These are phyloP conservation scores for Cladosporium sp. DNA, from an alignment of 2,329 filamentous ascomycete genomes.

Conservation along the genomic window DNA sequence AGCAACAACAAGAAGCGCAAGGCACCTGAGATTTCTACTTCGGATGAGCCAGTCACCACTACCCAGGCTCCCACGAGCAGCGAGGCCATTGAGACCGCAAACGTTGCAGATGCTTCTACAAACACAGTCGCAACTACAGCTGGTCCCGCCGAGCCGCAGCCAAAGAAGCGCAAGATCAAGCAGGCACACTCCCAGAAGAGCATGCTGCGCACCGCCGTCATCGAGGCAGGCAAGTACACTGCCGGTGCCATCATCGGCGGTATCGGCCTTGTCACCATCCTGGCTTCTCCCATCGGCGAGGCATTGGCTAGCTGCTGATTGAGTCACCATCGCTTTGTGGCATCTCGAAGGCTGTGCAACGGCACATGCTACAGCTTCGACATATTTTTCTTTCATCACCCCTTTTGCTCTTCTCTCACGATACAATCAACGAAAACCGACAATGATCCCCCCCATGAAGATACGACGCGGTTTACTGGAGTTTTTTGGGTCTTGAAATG, in stretches of 20 bases:
- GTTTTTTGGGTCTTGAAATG: neutral
- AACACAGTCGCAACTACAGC: neutral
- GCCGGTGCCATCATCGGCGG: conserved; percentile 29
- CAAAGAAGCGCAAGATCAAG: conserved; percentile 15
- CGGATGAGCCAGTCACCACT: neutral
- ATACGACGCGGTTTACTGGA: neutral
- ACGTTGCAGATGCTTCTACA: neutral
- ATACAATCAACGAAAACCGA: conserved; percentile 1
- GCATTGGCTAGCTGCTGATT: conserved; percentile 28
- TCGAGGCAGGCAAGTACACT: conserved; percentile 25
- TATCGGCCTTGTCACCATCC: conserved; percentile 31
- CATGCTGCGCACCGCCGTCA: conserved; percentile 21
- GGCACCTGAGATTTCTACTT: conserved; percentile 28
- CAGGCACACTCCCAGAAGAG: conserved; percentile 6
- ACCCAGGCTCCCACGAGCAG: conserved; percentile 24
- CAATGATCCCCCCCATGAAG: neutral
- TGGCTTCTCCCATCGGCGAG: conserved; percentile 32
- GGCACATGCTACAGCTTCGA: neutral
- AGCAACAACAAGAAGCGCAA: conserved; percentile 31
- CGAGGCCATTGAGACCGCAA: neutral
- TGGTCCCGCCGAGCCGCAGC: neutral
- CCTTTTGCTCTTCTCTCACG: neutral
- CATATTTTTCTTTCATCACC: neutral
- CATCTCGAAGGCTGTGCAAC: neutral
- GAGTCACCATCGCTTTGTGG: neutral